Percentiles rank a stretch among this genome's conserved stretches.
These are phyloP conservation scores for Cytospora leucostoma DNA, from an alignment of 2,329 filamentous ascomycete species.

Conservation along the genomic window DNA sequence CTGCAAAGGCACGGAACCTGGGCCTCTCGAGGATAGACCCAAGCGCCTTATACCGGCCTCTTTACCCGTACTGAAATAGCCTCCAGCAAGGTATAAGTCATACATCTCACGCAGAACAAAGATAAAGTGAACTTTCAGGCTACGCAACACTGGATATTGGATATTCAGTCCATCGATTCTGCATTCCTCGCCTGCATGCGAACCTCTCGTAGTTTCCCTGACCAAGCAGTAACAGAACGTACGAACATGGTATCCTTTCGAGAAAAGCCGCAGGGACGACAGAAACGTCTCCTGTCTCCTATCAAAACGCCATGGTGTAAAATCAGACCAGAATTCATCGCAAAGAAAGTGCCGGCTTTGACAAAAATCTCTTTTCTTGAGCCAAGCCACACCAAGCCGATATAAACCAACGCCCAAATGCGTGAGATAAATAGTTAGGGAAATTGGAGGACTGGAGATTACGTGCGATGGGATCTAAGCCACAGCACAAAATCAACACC, in stretches of 20 bases:
- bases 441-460: neutral
- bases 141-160: neutral
- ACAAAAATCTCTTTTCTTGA: constrained; percentile 11
- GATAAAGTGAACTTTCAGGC: neutral
- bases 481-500: constrained; percentile 3
- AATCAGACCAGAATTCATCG: neutral
- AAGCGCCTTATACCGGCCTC: neutral
- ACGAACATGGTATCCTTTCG: constrained; percentile 1
- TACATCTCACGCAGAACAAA: neutral
- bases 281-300: neutral
- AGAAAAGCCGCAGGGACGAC: neutral
- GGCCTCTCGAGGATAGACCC: neutral
- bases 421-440: neutral
- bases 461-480: neutral
- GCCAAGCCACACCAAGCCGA: constrained; percentile 14
- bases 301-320: neutral
- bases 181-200: neutral
- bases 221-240: neutral
- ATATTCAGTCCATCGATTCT: neutral
- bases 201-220: neutral
- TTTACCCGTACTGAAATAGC: neutral
- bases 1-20: neutral
- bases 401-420: constrained; percentile 16
- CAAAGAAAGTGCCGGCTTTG: neutral
- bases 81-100: neutral